Percentiles rank a stretch among this genome's conserved stretches.
These are phyloP conservation scores for Tinospora cordifolia DNA, from an alignment of 164 flowering plant species.

Conservation along the genomic window DNA sequence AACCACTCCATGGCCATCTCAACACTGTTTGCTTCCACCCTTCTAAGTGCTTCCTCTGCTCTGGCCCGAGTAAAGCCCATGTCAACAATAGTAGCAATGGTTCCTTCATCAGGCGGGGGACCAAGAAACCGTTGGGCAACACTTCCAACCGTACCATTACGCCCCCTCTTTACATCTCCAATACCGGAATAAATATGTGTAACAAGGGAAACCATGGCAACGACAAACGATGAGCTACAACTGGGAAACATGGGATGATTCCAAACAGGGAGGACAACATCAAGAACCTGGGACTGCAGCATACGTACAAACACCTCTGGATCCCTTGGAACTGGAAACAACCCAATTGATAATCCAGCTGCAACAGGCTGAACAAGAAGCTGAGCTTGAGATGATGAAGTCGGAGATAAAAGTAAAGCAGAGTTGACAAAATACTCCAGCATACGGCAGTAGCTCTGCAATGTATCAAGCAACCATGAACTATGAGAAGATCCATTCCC, in stretches of 20 bases:
- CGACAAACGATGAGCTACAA: conserved; percentile 54
- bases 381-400: conserved; percentile 69
- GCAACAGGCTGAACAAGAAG: conserved; percentile 86
- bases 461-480: conserved; percentile 72
- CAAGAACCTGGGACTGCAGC: conserved; percentile 84
- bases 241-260: conserved; percentile 72
- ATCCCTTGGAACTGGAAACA: conserved; percentile 81
- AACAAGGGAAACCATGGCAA: conserved; percentile 59
- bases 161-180: conserved; percentile 60
- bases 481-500: conserved; percentile 48
- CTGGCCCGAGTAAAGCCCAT: conserved; percentile 93
- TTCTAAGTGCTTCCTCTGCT: conserved; percentile 86
- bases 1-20: conserved; percentile 99
- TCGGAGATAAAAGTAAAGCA: conserved; percentile 53
- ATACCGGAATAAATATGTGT: conserved; percentile 74
- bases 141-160: conserved; percentile 43
- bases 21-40: conserved; percentile 78
- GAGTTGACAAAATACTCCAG: conserved; percentile 87
- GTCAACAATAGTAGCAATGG: conserved; percentile 79
- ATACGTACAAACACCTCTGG: conserved; percentile 76
- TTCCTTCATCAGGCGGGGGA: conserved; percentile 85
- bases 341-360: conserved; percentile 73
- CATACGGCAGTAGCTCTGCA: conserved; percentile 65
- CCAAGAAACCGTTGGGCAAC: conserved; percentile 42
- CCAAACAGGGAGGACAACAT: conserved; percentile 86